A percentile compares a stretch with the other conserved stretches of the same genome.
These are phyloP conservation scores for Lyophyllum atratum DNA, from an alignment of 768 basidiomycete genomes.

Conservation along the genomic window DNA sequence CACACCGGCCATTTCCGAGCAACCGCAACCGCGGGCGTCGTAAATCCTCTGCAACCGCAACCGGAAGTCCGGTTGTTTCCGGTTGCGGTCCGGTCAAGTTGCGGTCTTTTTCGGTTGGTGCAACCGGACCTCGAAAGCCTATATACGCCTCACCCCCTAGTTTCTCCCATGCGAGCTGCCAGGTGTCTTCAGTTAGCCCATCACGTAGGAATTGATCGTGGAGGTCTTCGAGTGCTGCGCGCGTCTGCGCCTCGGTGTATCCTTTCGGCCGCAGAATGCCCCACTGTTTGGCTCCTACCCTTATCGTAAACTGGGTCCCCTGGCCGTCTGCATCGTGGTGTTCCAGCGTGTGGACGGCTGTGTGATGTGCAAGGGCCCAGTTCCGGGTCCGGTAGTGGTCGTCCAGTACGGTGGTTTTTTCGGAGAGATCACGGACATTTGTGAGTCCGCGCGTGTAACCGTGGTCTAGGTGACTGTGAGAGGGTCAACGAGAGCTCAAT, in stretches of 20 bases:
- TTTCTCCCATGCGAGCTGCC: neutral
- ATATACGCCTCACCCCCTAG: neutral
- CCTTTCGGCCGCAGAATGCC: neutral
- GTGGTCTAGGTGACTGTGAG: too few relatives aligned
- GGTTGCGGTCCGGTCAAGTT: too few relatives aligned
- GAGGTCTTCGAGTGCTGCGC: neutral
- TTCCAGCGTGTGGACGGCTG: neutral
- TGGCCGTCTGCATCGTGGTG: neutral
- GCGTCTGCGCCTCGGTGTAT: neutral
- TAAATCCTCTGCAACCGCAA: too few relatives aligned
- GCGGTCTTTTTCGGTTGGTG: too few relatives aligned
- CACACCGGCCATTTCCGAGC: too few relatives aligned
- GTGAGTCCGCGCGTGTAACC: too few relatives aligned
- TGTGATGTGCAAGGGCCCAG: neutral
- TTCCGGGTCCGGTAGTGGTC: neutral
- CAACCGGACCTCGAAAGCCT: too few relatives aligned
- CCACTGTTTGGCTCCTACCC: neutral
- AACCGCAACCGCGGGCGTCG: too few relatives aligned
- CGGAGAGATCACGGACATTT: too few relatives aligned
- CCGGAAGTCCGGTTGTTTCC: too few relatives aligned
- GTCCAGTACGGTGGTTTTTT: too few relatives aligned
- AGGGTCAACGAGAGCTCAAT: too few relatives aligned
- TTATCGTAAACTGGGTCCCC: neutral
- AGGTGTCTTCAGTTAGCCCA: neutral
- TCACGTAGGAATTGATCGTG: neutral